Conservation (phyloP, 306 rosid species). For the Spatholobus suberectus region DNA sequence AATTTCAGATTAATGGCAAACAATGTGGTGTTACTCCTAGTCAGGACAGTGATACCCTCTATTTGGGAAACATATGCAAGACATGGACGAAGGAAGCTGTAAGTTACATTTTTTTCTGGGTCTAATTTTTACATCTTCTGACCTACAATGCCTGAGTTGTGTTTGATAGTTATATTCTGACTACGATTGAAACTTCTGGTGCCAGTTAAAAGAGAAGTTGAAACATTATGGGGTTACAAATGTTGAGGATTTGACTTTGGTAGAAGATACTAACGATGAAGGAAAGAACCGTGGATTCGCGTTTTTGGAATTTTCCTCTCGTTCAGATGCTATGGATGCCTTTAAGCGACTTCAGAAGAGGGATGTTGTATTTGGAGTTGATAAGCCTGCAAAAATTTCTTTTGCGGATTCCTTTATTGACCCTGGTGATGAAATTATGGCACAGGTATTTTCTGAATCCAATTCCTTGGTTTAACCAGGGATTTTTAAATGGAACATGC, state of each 20-base stretch:
- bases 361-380: conserved; percentile 95
- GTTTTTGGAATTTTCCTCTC: conserved; percentile 91
- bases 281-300: conserved; percentile 98
- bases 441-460: conserved; percentile 73
- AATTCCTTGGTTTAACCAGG: conserved; percentile 29
- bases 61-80: conserved; percentile 96
- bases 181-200: conserved; percentile 45
- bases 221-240: conserved; percentile 91
- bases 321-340: conserved; percentile 98
- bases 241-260: conserved; percentile 93
- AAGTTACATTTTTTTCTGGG: conserved; percentile 59
- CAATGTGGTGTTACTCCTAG: conserved; percentile 96
- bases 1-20: conserved; percentile 96
- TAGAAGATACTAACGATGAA: conserved; percentile 85
- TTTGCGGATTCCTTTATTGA: conserved; percentile 98
- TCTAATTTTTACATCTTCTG: conserved; percentile 30
- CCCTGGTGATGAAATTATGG: conserved; percentile 97
- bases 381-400: conserved; percentile 97
- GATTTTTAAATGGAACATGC: not conserved
- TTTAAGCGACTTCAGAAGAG: conserved; percentile 93
- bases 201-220: conserved; percentile 90
- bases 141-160: conserved; percentile 21
- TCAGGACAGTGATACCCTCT: conserved; percentile 97
- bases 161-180: conserved; percentile 47
- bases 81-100: conserved; percentile 94